Percentiles rank a stretch among this genome's conserved stretches.
These are phyloP conservation scores for Botryotinia convoluta DNA, from an alignment of 2,329 filamentous ascomycete genomes.

Conservation along the genomic window DNA sequence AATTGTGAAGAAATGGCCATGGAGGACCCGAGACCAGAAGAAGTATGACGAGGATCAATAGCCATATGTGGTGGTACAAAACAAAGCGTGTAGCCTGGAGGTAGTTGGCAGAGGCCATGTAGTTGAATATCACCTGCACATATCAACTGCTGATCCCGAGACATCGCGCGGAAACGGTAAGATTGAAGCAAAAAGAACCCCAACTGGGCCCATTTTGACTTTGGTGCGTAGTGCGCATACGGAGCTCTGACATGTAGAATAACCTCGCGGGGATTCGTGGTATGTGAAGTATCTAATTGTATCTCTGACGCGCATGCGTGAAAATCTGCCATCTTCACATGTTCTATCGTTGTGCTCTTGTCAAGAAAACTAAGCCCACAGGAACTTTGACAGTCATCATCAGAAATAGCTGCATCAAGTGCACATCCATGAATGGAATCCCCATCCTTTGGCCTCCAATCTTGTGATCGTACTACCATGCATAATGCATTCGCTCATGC, in stretches of 20 bases:
- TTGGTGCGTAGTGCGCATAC: too few species aligned
- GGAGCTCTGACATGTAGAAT: too few species aligned
- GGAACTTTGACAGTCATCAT: background rate
- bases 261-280: too few species aligned
- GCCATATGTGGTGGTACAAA: background rate
- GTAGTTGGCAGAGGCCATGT: background rate
- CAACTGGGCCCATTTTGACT: too few species aligned
- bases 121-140: background rate
- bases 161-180: too few species aligned
- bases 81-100: background rate
- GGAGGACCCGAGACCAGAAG: background rate
- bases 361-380: background rate
- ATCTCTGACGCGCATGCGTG: background rate
- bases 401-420: background rate
- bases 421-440: background rate
- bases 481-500: too few species aligned
- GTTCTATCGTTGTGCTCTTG: background rate
- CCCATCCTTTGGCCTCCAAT: background rate
- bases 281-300: background rate
- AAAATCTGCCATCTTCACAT: background rate
- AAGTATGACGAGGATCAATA: background rate
- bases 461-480: background rate
- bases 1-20: background rate
- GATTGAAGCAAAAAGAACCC: too few species aligned
- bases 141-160: background rate